These are phyloP conservation scores for Nemania sp. DNA, from an alignment of 2,329 filamentous ascomycete species.

Conservation along the genomic window DNA sequence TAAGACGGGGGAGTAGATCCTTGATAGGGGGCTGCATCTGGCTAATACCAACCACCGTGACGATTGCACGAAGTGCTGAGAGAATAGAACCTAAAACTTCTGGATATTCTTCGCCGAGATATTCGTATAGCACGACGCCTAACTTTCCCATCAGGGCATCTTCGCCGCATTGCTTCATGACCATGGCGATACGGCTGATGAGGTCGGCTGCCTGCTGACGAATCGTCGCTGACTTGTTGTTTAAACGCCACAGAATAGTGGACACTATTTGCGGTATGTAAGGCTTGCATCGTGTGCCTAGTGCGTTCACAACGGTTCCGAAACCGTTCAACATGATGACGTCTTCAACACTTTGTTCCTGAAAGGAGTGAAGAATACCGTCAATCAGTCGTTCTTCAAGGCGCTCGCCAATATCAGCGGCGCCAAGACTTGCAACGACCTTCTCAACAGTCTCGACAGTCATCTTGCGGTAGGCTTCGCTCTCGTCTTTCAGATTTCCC, in stretches of 20 bases:
- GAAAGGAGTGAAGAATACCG: slow-evolving; percentile 93
- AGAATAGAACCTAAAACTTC: slow-evolving; percentile 97
- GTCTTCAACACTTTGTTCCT: slow-evolving; percentile 97
- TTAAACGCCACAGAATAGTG: slow-evolving; percentile 93
- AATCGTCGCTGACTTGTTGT: slow-evolving; percentile 97
- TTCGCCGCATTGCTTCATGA: slow-evolving; percentile 98
- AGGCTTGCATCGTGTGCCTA: slow-evolving; percentile 91
- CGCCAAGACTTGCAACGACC: slow-evolving; percentile 88
- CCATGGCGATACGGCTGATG: slow-evolving; percentile 95
- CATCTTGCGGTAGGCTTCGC: slow-evolving; percentile 98
- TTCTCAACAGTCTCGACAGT: slow-evolving; percentile 98
- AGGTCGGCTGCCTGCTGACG: slow-evolving; percentile 96
- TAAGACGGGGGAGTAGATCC: slow-evolving; percentile 90
- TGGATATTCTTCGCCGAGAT: slow-evolving; percentile 96
- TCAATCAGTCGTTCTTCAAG: slow-evolving; percentile 94
- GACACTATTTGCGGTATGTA: slow-evolving; percentile 97
- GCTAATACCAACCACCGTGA: slow-evolving; percentile 95
- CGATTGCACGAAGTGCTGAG: slow-evolving; percentile 91
- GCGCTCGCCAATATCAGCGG: slow-evolving; percentile 90
- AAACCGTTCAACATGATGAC: slow-evolving; percentile 97
- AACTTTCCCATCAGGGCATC: slow-evolving; percentile 96
- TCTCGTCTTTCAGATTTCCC: slow-evolving; percentile 96
- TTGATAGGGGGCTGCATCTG: slow-evolving; percentile 99
- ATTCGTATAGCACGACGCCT: slow-evolving; percentile 93
- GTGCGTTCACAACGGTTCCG: slow-evolving; percentile 93